A percentile compares a stretch with the other conserved stretches of the same genome.
Evolutionary conservation across 352 stramenopile genomes (phyloP).

Genomic region (Phytophthora cactorum): DNA sequence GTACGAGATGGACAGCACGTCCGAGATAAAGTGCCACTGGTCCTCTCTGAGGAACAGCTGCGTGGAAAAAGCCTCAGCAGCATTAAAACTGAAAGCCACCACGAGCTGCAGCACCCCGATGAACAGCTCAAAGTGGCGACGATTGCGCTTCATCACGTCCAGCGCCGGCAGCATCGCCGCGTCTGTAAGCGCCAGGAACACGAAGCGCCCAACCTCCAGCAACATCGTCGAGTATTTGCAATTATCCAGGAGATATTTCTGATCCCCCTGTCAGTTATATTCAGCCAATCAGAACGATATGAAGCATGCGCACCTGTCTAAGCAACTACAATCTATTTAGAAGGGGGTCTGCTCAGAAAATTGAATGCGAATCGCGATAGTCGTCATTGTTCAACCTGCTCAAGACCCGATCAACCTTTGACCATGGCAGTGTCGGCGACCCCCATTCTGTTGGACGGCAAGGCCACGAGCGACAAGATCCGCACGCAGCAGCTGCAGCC

Average conservation of each 20-base stretch:
- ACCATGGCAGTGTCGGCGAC: conserved; percentile 6
- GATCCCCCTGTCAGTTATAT: conserved; percentile 7
- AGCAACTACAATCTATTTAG: conserved; percentile 13
- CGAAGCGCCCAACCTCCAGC: conserved; percentile 61
- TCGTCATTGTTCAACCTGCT: conserved; percentile 31
- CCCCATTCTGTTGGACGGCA: conserved; percentile 76
- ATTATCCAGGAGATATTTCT: conserved; percentile 9
- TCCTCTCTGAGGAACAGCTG: conserved; percentile 72
- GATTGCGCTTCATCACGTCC: conserved; percentile 79
- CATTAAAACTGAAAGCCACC: conserved; percentile 88
- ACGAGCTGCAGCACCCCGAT: conserved; percentile 83
- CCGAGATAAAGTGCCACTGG: conserved; percentile 90
- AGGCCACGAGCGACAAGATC: conserved; percentile 86
- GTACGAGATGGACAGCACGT: conserved; percentile 87
- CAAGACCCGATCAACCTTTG: not conserved
- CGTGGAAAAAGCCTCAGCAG: conserved; percentile 69
- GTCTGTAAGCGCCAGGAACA: conserved; percentile 77
- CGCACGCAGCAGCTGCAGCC: conserved; percentile 83
- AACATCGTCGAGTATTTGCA: conserved; percentile 40
- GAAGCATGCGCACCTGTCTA: conserved; percentile 3
- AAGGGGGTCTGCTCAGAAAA: conserved; percentile 4
- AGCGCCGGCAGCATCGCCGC: conserved; percentile 79
- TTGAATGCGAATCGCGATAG: conserved; percentile 18
- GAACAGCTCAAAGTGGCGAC: conserved; percentile 91
- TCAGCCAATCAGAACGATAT: conserved; percentile 18